Base-by-base conservation (phyloP, 768 basidiomycete species). In the Termitomyces sp. region DNA sequence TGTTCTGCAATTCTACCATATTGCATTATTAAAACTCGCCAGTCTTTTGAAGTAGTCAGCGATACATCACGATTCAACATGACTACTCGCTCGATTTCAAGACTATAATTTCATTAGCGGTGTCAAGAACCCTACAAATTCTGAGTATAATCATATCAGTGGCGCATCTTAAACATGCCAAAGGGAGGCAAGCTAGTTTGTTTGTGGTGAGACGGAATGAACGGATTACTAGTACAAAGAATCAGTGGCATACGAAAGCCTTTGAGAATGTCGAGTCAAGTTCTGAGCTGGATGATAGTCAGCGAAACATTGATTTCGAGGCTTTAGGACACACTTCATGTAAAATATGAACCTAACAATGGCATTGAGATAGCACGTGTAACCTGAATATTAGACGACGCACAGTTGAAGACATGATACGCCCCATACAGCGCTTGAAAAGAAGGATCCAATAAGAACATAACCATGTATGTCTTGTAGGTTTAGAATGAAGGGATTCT, bases 401-500 rank as follows among this genome's bases (percentile, higher is more conserved):
- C 22, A 55, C 54, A 48, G 31, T 55, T 55, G 54, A 16, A 55
- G 37, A 49, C 46, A n/a, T n/a, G n/a, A n/a, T n/a, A n/a, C n/a
- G n/a, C n/a, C n/a, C n/a, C n/a, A n/a, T n/a, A n/a, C n/a, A 1
- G 55, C 55, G 10, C 55, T 26, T 4, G 46, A 36, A 4, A 56
- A 42, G 24, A 48, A 56, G 15, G 34, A 10, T 47, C 55, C 55
- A 3, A 56, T 49, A 36, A 56, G 55, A 2, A 1, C 26, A 24
- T 49, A 47, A 16, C 55, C 55, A 28, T 39, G 45, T 5, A 10
- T 1, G 45, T 45, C 15, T 8, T 54, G 53, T 7, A 54, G 45
- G 29, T 54, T 5, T 1, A 54, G 13, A 15, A 44, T 20, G 7
- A 5, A 12, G 22, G 41, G 41, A n/a, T 29, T 42, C 4, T 42